A percentile compares a stretch with the other conserved stretches of the same genome.
Conservation (phyloP, 768 basidiomycete species). For the Termitomyces sp. region DNA sequence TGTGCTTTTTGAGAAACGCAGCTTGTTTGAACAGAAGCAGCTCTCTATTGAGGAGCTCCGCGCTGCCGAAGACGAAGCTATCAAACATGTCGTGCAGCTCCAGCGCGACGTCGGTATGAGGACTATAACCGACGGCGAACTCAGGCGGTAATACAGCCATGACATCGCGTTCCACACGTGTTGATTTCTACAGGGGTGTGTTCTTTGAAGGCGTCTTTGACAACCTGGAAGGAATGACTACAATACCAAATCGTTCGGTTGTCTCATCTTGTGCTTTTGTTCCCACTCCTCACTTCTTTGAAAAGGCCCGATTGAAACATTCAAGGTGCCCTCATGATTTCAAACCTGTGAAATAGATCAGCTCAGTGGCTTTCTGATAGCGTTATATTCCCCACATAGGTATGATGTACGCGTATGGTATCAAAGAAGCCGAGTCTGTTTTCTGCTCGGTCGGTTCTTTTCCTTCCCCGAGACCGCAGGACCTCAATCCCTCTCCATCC, state of each 20-base stretch:
- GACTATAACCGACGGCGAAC: conserved; percentile 63
- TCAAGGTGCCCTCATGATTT: conserved; percentile 39
- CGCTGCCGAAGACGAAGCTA: conserved; percentile 49
- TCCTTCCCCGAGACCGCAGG: conserved; percentile 12
- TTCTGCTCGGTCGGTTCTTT: conserved; percentile 38
- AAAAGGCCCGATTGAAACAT: conserved; percentile 42
- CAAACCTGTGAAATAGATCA: neutral
- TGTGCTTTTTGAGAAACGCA: conserved; percentile 46
- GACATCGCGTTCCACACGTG: neutral
- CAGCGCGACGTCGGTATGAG: conserved; percentile 55
- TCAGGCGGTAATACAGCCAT: conserved; percentile 29
- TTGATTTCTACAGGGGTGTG: conserved; percentile 35
- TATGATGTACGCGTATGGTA: conserved; percentile 37
- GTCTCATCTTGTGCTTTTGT: neutral
- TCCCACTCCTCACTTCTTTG: conserved; percentile 6
- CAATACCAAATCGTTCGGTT: conserved; percentile 44
- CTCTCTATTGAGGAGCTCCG: conserved; percentile 42
- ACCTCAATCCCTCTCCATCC: conserved; percentile 14
- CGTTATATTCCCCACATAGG: conserved; percentile 46
- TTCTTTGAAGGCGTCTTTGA: conserved; percentile 70
- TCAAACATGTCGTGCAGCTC: conserved; percentile 48
- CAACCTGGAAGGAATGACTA: conserved; percentile 60
- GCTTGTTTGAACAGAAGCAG: conserved; percentile 37
- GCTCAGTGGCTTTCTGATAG: conserved; percentile 20
- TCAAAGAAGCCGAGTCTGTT: conserved; percentile 35